Evolutionary conservation across 495 filamentous ascomycete genomes (phyloP).

Genomic region (Friedmanniomyces simplex): DNA sequence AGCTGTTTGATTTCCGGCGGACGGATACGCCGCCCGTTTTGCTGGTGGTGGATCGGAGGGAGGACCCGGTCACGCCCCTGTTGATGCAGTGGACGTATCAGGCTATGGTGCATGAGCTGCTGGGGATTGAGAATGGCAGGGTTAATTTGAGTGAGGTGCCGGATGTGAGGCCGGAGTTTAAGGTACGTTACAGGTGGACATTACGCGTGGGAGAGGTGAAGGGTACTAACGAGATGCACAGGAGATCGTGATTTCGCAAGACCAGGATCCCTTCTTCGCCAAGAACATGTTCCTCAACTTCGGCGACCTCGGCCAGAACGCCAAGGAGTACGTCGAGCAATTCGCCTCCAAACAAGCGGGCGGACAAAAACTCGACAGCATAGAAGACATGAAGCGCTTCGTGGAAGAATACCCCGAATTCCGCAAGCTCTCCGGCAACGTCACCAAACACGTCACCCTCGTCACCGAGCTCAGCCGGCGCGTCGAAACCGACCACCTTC

Average conservation of each 20-base stretch:
- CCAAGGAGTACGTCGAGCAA: conserved; percentile 97
- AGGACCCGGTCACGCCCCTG: conserved; percentile 92
- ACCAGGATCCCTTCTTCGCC: conserved; percentile 98
- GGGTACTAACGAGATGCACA: conserved; percentile 4
- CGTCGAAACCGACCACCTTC: conserved; percentile 69
- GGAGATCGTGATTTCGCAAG: conserved; percentile 92
- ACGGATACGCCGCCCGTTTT: conserved; percentile 92
- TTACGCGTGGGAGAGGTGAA: conserved; percentile 1
- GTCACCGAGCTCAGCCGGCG: conserved; percentile 85
- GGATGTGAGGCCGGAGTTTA: conserved; percentile 80
- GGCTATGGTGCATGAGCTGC: conserved; percentile 94
- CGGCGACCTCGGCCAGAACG: conserved; percentile 91
- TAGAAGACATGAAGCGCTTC: conserved; percentile 97
- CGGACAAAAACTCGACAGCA: conserved; percentile 89
- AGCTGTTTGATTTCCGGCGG: conserved; percentile 92
- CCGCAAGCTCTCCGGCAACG: conserved; percentile 89
- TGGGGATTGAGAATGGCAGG: conserved; percentile 86
- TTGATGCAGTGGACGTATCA: conserved; percentile 98
- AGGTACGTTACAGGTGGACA: conserved; percentile 28
- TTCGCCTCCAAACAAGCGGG: conserved; percentile 92
- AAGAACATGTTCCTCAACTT: conserved; percentile 99
- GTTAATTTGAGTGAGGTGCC: conserved; percentile 81
- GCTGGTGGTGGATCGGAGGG: conserved; percentile 79
- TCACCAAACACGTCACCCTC: conserved; percentile 94
- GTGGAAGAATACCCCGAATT: conserved; percentile 99